Percentiles rank a stretch among this genome's conserved stretches.
Evolutionary conservation across 306 rosid species (phyloP).

Genomic region (Psophocarpus tetragonolobus): DNA sequence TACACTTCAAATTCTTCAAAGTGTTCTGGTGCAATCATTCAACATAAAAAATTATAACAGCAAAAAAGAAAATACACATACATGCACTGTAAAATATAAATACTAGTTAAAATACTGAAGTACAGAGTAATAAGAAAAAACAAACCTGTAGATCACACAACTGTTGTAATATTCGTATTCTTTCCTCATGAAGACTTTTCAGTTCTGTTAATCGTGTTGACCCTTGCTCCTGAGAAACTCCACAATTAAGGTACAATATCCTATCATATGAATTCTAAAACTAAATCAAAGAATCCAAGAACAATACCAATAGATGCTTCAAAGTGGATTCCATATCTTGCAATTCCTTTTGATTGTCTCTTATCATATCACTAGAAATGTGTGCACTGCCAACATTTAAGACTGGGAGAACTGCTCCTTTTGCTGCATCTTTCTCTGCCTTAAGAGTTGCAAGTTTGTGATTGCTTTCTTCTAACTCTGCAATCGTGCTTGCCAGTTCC

Average conservation of each 20-base stretch:
- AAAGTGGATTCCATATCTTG: conserved; percentile 83
- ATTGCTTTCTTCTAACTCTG: conserved; percentile 74
- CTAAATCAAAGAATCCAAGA: conserved; percentile 7
- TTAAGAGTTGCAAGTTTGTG: conserved; percentile 66
- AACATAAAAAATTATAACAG: conserved; percentile 26
- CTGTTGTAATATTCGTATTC: conserved; percentile 70
- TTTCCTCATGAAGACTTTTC: conserved; percentile 75
- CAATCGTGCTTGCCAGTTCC: conserved; percentile 64
- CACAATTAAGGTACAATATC: conserved; percentile 26
- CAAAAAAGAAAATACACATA: conserved; percentile 4
- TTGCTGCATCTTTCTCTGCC: conserved; percentile 74
- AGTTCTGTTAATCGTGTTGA: conserved; percentile 62
- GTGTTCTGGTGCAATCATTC: conserved; percentile 60
- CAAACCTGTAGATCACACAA: conserved; percentile 79
- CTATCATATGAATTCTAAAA: conserved; percentile 19
- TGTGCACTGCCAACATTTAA: conserved; percentile 65
- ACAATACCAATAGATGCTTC: conserved; percentile 72
- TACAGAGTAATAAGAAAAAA: conserved; percentile 23
- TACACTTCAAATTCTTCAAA: conserved; percentile 70
- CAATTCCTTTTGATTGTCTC: conserved; percentile 84
- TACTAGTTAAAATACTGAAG: neutral
- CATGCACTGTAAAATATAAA: neutral
- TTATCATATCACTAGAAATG: conserved; percentile 57
- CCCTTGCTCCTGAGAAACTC: conserved; percentile 66
- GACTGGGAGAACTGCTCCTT: conserved; percentile 72